Evolutionary conservation across 495 filamentous ascomycete genomes (phyloP), one percentile per base, ranked within the genome.

Genomic region (Cercophora samala): DNA sequence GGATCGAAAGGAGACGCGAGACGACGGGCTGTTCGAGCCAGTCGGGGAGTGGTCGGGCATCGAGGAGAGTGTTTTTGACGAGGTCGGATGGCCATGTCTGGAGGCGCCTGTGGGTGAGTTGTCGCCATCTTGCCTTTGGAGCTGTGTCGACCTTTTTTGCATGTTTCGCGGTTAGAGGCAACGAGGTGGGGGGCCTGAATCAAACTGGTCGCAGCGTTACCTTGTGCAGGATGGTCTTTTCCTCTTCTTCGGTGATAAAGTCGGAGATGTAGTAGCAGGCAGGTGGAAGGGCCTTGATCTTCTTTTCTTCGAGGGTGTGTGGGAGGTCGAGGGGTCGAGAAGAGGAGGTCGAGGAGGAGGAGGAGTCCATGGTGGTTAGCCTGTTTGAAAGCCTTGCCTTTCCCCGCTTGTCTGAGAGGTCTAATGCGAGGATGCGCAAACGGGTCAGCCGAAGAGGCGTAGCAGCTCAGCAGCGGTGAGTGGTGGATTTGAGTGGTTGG

Each of bases 41-140:
- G 21, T 79, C 52, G 4, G 95, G 93, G 5, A 98, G 82, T 2
- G 91, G 85, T 37, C 63, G 68, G 5, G 88, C 83, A 60, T 86
- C 85, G 24, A 97, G 80, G n/a, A 98, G 84, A 1, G 88, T 88
- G 74, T 96, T 88, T 59, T 83, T 86, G 18, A 83, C 77, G 0
- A 98, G 86, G 32, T 91, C 84, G 1, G 91, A 93, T 0, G 95
- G 95, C 84, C 92, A 91, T 0, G 92, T 91, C 82, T 97, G 95
- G 1, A 99, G 87, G 54, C 95, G 88, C 58, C 95, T 91, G 73
- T 91, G 92, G 6, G 88, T 85, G 59, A 99, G 88, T 21, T 88
- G 82, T 29, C 90, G 91, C 95, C 95, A 99, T 74, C 87, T 85
- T 52, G 92, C 90, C 42, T 88, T 87, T 37, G 92, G 90, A 0